These are phyloP conservation scores for Anethum foeniculum DNA, from an alignment of 140 eudicot species.

Conservation along the genomic window DNA sequence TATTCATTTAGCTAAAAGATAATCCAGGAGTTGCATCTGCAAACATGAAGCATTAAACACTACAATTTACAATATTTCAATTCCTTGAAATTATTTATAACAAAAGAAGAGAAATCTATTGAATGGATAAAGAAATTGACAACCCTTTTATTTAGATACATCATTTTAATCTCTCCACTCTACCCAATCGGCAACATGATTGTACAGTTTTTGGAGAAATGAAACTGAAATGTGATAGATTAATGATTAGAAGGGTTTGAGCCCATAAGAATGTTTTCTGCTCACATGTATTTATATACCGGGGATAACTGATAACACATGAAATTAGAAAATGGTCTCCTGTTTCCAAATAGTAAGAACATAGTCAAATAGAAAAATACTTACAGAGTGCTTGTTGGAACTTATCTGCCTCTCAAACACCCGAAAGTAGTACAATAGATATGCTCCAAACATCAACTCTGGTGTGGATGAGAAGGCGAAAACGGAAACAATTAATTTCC, in stretches of 20 bases:
- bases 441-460: constrained; percentile 81
- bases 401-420: constrained; percentile 96
- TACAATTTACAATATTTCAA: background rate
- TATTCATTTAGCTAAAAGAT: background rate
- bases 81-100: too few relatives aligned
- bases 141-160: background rate
- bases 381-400: constrained; percentile 84
- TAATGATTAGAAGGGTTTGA: background rate
- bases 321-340: background rate
- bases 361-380: constrained; percentile 18
- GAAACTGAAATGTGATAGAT: background rate
- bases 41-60: background rate
- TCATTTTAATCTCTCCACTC: background rate
- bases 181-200: background rate
- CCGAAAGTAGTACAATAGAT: constrained; percentile 87
- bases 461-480: constrained; percentile 87
- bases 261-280: background rate
- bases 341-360: background rate
- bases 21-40: background rate
- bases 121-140: background rate
- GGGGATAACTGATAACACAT: background rate
- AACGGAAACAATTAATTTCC: constrained; percentile 81
- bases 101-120: background rate
- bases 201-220: background rate
- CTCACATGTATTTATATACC: background rate